A percentile compares a stretch with the other conserved stretches of the same genome.
Evolutionary conservation across 257 asterid genomes (phyloP).

Genomic region (Oldenlandia corymbosa): DNA sequence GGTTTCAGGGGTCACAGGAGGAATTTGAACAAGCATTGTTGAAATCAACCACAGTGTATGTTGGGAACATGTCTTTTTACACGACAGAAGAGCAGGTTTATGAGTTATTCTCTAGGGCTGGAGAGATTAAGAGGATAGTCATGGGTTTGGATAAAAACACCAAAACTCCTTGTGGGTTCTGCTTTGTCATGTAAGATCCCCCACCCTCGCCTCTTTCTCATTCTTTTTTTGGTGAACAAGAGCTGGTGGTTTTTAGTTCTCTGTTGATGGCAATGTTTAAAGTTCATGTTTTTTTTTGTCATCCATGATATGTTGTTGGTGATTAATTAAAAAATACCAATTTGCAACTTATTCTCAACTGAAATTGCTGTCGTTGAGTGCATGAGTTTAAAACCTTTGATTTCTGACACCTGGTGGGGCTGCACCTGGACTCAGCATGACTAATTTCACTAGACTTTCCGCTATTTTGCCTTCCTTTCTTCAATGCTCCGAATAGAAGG

Average conservation of each 20-base stretch:
- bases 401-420: not conserved
- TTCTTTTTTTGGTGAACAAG: not conserved
- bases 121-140: conserved; percentile 84
- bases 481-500: not conserved
- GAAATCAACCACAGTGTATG: conserved; percentile 66
- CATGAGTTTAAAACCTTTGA: not conserved
- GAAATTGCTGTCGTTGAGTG: too few species aligned
- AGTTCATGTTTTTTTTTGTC: not conserved
- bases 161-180: conserved; percentile 97
- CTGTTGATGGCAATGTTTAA: not conserved
- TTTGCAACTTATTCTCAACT: not conserved
- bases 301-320: not conserved
- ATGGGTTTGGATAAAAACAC: conserved; percentile 96
- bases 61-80: conserved; percentile 94
- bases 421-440: too few species aligned
- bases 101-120: conserved; percentile 84
- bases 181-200: conserved; percentile 66
- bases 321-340: not conserved
- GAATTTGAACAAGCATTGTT: conserved; percentile 78
- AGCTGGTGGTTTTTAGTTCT: not conserved
- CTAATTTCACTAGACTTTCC: not conserved
- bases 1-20: conserved; percentile 88
- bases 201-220: not conserved
- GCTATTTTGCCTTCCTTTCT: not conserved
- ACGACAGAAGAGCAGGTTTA: conserved; percentile 98